A percentile compares a stretch with the other conserved stretches of the same genome.
phyloP scores from a whole-genome alignment of 192 early-diverging fungal genomes.

The Backusella morwellensis region DNA sequence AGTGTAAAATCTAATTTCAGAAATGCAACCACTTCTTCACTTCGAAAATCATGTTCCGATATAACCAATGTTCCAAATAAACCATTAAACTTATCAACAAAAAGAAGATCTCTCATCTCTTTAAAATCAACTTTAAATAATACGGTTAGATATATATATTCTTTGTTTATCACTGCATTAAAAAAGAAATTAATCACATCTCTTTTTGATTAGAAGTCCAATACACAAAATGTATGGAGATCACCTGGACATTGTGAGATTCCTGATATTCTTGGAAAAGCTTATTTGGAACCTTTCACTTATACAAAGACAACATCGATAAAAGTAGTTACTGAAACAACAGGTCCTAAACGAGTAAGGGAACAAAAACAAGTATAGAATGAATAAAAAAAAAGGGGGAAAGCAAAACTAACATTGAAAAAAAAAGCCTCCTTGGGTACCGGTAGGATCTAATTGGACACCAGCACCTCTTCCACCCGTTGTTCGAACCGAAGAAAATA shows the following conservation, averaged over 20 bases:
- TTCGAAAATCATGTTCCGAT: constrained; percentile 31
- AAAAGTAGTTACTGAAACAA: neutral
- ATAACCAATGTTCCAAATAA: constrained; percentile 12
- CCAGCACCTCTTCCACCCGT: constrained; percentile 12
- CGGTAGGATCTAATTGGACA: constrained; percentile 22
- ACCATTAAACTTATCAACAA: neutral
- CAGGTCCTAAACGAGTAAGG: constrained; percentile 11
- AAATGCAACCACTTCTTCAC: neutral
- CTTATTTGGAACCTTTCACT: constrained; percentile 13
- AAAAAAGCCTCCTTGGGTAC: constrained; percentile 32
- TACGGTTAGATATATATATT: neutral
- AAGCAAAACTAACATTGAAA: neutral
- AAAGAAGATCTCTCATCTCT: constrained; percentile 26
- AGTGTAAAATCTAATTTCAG: neutral
- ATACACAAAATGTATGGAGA: constrained; percentile 18
- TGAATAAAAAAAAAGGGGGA: neutral
- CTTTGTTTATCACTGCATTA: neutral
- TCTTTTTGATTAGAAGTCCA: neutral
- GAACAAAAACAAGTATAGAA: neutral
- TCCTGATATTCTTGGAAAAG: constrained; percentile 33
- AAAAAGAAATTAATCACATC: too few relatives aligned
- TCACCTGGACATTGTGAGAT: constrained; percentile 32
- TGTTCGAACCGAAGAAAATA: constrained; percentile 14
- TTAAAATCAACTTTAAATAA: constrained; percentile 11
- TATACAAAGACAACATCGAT: neutral